Evolutionary conservation across 2,329 filamentous ascomycete species (phyloP).

Genomic region (Ustulina deusta): DNA sequence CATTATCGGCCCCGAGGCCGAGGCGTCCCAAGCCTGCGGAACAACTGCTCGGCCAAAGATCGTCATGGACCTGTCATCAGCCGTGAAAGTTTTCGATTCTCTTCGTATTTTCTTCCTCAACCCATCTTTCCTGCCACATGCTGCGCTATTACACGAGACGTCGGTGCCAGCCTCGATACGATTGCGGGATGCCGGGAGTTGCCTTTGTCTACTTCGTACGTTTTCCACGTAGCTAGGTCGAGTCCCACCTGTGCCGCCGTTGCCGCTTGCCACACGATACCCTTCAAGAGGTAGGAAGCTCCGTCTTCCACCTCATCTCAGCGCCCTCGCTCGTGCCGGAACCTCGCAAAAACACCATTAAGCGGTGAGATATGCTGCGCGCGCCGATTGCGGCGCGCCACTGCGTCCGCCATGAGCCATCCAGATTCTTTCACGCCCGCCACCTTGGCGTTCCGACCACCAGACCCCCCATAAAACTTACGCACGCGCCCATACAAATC

Average conservation of each 20-base stretch:
- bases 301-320: conserved; percentile 34
- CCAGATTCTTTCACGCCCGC: conserved; percentile 22
- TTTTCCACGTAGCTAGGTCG: conserved; percentile 1
- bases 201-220: conserved; percentile 1
- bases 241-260: conserved; percentile 9
- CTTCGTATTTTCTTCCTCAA: not conserved
- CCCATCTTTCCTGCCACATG: not conserved
- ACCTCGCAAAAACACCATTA: not conserved
- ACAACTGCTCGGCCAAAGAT: conserved; percentile 29
- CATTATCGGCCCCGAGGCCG: conserved; percentile 35
- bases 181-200: conserved; percentile 2
- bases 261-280: conserved; percentile 1
- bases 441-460: conserved; percentile 18
- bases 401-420: conserved; percentile 32
- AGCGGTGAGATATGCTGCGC: conserved; percentile 39
- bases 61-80: conserved; percentile 24
- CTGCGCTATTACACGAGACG: not conserved
- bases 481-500: conserved; percentile 40
- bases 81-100: conserved; percentile 19
- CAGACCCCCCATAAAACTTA: conserved; percentile 34
- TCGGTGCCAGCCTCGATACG: not conserved
- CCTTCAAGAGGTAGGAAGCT: conserved; percentile 32
- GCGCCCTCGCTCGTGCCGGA: not conserved
- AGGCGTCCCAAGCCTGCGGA: conserved; percentile 17
- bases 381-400: conserved; percentile 37